phyloP scores from a whole-genome alignment of 148 eudicot species.

The Cornus kousa region DNA sequence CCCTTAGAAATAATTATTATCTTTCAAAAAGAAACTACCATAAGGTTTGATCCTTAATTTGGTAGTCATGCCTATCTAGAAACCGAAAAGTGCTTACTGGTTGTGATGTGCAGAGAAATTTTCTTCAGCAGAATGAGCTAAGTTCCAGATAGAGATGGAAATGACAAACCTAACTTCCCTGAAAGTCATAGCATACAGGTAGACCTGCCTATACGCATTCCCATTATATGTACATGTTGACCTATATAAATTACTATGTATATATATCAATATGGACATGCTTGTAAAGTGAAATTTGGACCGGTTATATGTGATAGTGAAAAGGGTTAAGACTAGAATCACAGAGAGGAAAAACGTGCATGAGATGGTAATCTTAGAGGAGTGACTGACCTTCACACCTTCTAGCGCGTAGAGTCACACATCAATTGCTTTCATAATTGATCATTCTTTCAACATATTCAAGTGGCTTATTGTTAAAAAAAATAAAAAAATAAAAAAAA shows the following conservation, averaged over 20 bases:
- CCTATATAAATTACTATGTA: background rate
- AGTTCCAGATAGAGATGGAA: background rate
- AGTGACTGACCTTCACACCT: background rate
- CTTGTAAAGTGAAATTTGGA: slow-evolving; percentile 11
- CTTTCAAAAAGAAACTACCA: background rate
- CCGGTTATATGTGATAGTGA: background rate
- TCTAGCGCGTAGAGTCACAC: background rate
- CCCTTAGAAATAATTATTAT: background rate
- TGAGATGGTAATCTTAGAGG: background rate
- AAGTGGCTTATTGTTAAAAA: background rate
- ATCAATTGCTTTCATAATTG: background rate
- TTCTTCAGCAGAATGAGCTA: no score
- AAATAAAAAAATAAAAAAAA: no score
- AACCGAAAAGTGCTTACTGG: background rate
- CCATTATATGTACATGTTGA: background rate
- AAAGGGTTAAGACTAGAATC: background rate
- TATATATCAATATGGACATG: background rate
- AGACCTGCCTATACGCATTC: slow-evolving; percentile 9
- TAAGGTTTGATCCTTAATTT: background rate
- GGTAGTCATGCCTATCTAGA: background rate
- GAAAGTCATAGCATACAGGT: slow-evolving; percentile 10
- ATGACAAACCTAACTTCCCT: slow-evolving; percentile 10
- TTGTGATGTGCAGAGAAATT: background rate
- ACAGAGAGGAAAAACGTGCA: background rate
- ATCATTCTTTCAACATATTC: no score